Conservation (phyloP, 1,284 basidiomycete genomes). For the Tilletia indica region DNA sequence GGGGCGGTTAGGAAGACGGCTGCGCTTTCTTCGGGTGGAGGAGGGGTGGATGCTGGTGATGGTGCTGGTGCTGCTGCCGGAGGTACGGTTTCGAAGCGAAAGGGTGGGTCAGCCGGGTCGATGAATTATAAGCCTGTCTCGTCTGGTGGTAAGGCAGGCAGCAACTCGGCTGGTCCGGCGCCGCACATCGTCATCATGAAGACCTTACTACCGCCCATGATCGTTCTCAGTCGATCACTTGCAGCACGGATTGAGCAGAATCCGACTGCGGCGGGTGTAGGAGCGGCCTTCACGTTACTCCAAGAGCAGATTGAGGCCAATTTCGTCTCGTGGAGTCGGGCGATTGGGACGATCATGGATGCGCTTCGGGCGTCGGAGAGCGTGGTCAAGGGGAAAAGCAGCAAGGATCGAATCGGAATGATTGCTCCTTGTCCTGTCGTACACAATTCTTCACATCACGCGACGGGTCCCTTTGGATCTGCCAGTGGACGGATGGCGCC, state of each 20-base stretch:
- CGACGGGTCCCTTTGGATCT: not conserved
- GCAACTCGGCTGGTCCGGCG: conserved; percentile 13
- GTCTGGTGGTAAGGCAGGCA: not conserved
- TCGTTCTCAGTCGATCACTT: conserved; percentile 48
- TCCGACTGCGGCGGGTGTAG: conserved; percentile 50
- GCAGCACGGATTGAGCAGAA: conserved; percentile 47
- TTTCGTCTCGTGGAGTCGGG: conserved; percentile 45
- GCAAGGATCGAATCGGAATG: conserved; percentile 23
- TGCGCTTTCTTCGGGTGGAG: conserved; percentile 18
- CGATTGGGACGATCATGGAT: conserved; percentile 31
- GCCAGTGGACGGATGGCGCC: not conserved
- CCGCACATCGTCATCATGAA: conserved; percentile 40
- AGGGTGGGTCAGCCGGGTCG: conserved; percentile 28
- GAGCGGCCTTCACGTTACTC: conserved; percentile 40
- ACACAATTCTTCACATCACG: no score
- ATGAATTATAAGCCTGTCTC: conserved; percentile 25
- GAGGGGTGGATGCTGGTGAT: not conserved
- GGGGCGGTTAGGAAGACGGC: conserved; percentile 37
- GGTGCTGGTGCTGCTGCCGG: conserved; percentile 13
- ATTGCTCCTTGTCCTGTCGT: not conserved
- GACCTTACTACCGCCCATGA: conserved; percentile 46
- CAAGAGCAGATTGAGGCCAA: conserved; percentile 44
- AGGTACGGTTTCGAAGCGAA: conserved; percentile 23
- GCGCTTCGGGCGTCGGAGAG: conserved; percentile 36
- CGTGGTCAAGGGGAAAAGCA: conserved; percentile 36